phyloP scores from a whole-genome alignment of 257 asterid genomes.

The Forsythia suspensa region DNA sequence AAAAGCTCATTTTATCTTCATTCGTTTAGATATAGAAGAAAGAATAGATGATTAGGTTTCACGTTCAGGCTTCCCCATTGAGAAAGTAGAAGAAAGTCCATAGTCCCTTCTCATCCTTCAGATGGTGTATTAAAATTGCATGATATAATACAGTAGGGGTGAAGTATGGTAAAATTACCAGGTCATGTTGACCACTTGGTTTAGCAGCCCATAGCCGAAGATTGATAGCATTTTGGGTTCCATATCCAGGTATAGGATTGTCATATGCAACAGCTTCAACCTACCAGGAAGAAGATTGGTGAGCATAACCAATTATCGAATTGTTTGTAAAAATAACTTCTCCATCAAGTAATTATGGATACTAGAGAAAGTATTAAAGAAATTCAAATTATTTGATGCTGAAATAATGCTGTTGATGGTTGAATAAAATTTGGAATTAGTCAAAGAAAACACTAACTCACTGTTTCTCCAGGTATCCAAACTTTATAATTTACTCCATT shows the following conservation, averaged over 20 bases:
- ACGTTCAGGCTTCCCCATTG: background rate
- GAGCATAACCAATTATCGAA: background rate
- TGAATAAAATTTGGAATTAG: background rate
- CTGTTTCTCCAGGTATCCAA: conserved; percentile 57
- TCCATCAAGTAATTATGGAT: background rate
- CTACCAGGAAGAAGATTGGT: conserved; percentile 23
- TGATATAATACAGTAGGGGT: background rate
- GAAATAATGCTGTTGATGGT: background rate
- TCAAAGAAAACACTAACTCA: conserved; percentile 29
- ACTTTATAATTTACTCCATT: conserved; percentile 37
- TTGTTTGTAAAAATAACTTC: background rate
- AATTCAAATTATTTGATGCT: background rate
- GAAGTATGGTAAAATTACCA: conserved; percentile 31
- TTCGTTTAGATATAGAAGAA: background rate
- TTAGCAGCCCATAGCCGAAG: conserved; percentile 62
- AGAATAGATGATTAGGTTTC: background rate
- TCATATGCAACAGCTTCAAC: conserved; percentile 60
- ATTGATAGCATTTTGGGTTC: conserved; percentile 50
- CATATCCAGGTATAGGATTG: conserved; percentile 57
- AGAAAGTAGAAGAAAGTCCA: background rate
- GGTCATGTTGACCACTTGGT: conserved; percentile 57
- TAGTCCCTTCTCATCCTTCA: background rate
- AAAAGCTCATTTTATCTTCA: background rate
- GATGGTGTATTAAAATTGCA: background rate
- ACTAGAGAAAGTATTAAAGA: background rate